These are phyloP conservation scores for Blastocystis sp. DNA, from an alignment of 352 stramenopile species.

Conservation along the genomic window DNA sequence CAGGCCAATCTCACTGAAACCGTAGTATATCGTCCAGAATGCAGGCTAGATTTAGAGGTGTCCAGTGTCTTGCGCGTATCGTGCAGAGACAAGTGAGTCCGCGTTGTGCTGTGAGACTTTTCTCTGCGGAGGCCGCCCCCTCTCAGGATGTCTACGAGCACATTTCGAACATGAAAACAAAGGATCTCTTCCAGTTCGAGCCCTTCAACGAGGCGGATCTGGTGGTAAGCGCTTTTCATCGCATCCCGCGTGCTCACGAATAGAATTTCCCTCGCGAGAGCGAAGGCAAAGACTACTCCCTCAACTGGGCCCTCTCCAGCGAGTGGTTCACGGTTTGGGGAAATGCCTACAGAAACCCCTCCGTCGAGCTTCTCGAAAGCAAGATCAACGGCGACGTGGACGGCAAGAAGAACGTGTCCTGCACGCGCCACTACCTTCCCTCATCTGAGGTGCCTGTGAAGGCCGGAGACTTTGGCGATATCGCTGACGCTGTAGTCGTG, in stretches of 20 bases:
- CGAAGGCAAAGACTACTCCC: constrained; percentile 27
- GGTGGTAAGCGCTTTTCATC: constrained; percentile 15
- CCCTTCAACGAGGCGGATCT: constrained; percentile 56
- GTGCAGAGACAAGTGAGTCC: not conserved
- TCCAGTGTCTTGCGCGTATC: constrained; percentile 15
- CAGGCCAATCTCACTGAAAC: constrained; percentile 44
- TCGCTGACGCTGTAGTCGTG: constrained; percentile 12
- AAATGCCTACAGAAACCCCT: constrained; percentile 68
- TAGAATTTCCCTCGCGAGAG: constrained; percentile 58
- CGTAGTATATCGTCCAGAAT: constrained; percentile 34
- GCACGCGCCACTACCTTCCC: constrained; percentile 20
- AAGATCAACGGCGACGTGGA: constrained; percentile 43
- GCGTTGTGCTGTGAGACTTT: constrained; percentile 15
- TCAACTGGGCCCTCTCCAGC: constrained; percentile 47
- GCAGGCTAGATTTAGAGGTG: constrained; percentile 61
- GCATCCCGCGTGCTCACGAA: not conserved
- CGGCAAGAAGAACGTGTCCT: constrained; percentile 1
- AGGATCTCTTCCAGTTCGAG: constrained; percentile 60
- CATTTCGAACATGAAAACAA: constrained; percentile 56
- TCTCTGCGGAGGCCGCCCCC: constrained; percentile 24
- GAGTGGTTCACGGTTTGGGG: constrained; percentile 64
- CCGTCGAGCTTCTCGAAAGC: constrained; percentile 6
- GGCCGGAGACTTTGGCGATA: constrained; percentile 33
- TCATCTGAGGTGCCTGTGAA: constrained; percentile 4
- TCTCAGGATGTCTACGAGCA: constrained; percentile 33